Percentiles rank a stretch among this genome's conserved stretches.
These are phyloP conservation scores for Phialophora verrucosa DNA, from an alignment of 2,329 filamentous ascomycete genomes.

Conservation along the genomic window DNA sequence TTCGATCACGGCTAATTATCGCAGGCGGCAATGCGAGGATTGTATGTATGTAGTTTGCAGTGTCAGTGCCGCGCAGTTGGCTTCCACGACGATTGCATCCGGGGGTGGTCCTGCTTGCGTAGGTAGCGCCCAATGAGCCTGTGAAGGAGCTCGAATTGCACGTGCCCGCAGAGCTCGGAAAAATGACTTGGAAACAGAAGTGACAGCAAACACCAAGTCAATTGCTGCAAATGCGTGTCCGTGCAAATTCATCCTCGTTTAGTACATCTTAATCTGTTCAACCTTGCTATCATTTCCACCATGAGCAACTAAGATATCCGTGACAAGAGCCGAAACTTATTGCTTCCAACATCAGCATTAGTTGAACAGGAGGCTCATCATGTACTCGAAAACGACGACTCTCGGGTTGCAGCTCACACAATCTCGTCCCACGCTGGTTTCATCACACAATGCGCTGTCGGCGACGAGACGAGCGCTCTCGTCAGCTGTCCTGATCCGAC, in stretches of 20 bases:
- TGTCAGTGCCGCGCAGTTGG: neutral
- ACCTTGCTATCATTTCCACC: neutral
- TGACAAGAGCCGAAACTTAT: neutral
- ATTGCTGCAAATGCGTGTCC: neutral
- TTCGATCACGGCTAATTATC: neutral
- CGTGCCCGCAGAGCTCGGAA: slow-evolving; percentile 7
- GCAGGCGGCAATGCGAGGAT: neutral
- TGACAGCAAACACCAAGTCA: slow-evolving; percentile 1
- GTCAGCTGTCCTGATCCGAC: slow-evolving; percentile 36
- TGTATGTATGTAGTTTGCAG: neutral
- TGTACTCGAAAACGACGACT: slow-evolving; percentile 29
- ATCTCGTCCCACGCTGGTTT: slow-evolving; percentile 19
- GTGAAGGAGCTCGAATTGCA: neutral
- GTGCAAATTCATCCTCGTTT: slow-evolving; percentile 8
- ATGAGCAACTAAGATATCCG: slow-evolving; percentile 1
- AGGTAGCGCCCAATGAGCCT: neutral
- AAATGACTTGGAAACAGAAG: neutral
- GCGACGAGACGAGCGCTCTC: slow-evolving; percentile 28
- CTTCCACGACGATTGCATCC: neutral
- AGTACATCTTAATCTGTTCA: neutral
- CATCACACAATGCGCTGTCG: slow-evolving; percentile 18
- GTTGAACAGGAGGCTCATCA: slow-evolving; percentile 13
- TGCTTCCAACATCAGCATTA: slow-evolving; percentile 11
- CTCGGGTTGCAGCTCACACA: slow-evolving; percentile 31
- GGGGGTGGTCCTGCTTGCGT: neutral